phyloP scores from a whole-genome alignment of 129 eudicot species.

The Scalesia atractyloides region DNA sequence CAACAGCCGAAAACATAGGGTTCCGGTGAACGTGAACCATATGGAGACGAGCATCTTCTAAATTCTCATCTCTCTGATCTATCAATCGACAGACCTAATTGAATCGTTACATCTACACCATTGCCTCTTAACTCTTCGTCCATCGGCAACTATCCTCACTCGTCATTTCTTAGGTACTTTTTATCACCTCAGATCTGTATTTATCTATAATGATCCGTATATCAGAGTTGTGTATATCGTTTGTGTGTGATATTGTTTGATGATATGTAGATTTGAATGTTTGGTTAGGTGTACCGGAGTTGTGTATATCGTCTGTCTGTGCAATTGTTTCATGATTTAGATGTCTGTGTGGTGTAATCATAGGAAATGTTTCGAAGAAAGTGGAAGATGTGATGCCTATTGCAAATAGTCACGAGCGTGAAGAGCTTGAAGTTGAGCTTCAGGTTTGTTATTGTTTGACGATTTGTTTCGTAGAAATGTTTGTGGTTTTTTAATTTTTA shows the following conservation, averaged over 20 bases:
- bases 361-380: constrained; percentile 30
- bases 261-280: too few relatives aligned
- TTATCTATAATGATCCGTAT: too few relatives aligned
- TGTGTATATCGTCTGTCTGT: too few relatives aligned
- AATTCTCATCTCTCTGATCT: constrained; percentile 32
- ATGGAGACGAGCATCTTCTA: constrained; percentile 41
- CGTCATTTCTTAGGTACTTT: constrained; percentile 36
- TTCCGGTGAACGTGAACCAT: constrained; percentile 40
- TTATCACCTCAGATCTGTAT: constrained; percentile 24
- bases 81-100: constrained; percentile 17
- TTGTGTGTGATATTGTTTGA: too few relatives aligned
- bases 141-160: constrained; percentile 15
- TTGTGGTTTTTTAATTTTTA: not conserved
- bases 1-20: constrained; percentile 34
- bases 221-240: too few relatives aligned
- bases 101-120: constrained; percentile 25
- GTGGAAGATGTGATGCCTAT: constrained; percentile 70
- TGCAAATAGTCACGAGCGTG: constrained; percentile 73
- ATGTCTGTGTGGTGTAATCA: too few relatives aligned
- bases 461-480: too few relatives aligned
- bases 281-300: too few relatives aligned
- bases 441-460: too few relatives aligned
- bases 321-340: too few relatives aligned
- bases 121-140: constrained; percentile 25
- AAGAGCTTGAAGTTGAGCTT: constrained; percentile 73